Conservation (phyloP, 2,329 filamentous ascomycete genomes). For the Fusarium pseudocircinatum region DNA sequence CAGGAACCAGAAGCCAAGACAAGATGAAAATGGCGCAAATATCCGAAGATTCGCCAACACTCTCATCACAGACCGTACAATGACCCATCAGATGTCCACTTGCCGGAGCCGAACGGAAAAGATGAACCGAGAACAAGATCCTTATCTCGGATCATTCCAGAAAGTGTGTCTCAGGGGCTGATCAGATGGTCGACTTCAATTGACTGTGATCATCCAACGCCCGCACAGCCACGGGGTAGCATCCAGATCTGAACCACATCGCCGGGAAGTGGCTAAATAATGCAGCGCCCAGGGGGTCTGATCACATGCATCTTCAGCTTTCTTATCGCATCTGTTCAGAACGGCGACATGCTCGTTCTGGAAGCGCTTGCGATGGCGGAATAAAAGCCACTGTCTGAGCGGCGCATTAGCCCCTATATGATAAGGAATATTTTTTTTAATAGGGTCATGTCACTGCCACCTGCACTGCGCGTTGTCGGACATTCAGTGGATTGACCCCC, state of each 20-base stretch:
- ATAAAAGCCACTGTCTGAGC: neutral
- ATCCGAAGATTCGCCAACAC: neutral
- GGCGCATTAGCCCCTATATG: neutral
- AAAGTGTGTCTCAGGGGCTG: neutral
- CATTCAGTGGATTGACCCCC: no score
- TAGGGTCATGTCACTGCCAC: neutral
- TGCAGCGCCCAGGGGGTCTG: neutral
- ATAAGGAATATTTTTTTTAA: neutral
- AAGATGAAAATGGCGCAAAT: neutral
- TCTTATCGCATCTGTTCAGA: neutral
- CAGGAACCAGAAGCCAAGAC: neutral
- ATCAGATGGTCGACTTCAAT: neutral
- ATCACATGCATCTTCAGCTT: neutral
- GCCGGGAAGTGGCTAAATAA: conserved; percentile 1
- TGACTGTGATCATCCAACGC: neutral
- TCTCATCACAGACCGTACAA: neutral
- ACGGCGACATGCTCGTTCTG: neutral
- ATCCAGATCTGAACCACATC: conserved; percentile 20
- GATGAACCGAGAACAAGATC: neutral
- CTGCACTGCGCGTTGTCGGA: neutral
- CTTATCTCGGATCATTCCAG: neutral
- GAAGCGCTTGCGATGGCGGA: neutral
- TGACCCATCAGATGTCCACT: neutral
- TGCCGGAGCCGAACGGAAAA: neutral
- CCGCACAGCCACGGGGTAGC: neutral